Conservation (phyloP, 2,329 filamentous ascomycete species). For the Fusarium begoniae region DNA sequence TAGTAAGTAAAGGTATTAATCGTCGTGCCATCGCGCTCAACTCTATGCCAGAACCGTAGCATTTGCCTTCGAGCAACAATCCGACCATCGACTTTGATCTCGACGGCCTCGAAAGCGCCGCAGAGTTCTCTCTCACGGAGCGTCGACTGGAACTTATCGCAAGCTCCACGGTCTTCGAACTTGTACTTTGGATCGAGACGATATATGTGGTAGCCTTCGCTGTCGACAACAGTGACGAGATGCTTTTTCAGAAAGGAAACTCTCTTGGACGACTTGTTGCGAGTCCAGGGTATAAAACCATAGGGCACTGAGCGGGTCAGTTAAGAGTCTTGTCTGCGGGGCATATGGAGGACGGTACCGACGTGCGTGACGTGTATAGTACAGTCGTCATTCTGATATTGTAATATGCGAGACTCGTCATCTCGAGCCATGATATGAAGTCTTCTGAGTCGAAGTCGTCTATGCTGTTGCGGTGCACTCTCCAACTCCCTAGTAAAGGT, state of each 20-base stretch:
- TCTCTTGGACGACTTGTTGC: neutral
- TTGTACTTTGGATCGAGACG: too few species aligned
- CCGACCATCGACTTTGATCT: too few species aligned
- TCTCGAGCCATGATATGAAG: conserved; percentile 21
- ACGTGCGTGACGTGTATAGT: neutral
- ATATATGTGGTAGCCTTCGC: neutral
- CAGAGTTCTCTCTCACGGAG: too few species aligned
- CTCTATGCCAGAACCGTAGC: neutral
- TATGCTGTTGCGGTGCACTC: too few species aligned
- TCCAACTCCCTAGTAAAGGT: neutral
- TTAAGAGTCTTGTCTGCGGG: too few species aligned
- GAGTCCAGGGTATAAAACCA: conserved; percentile 2
- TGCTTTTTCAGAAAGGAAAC: neutral
- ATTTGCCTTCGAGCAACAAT: neutral
- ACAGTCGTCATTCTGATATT: conserved; percentile 11
- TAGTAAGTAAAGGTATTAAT: neutral
- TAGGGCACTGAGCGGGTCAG: neutral
- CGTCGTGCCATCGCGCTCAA: neutral
- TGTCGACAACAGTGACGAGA: neutral
- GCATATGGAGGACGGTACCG: neutral
- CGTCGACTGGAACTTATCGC: too few species aligned
- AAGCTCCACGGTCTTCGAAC: too few species aligned
- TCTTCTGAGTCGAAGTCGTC: too few species aligned
- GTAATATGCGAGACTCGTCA: conserved; percentile 11
- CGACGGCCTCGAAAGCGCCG: too few species aligned